Evolutionary conservation across 2,329 filamentous ascomycete species (phyloP), one percentile per base, ranked within the genome.

Genomic region (Drechslerella coelobrocha): DNA sequence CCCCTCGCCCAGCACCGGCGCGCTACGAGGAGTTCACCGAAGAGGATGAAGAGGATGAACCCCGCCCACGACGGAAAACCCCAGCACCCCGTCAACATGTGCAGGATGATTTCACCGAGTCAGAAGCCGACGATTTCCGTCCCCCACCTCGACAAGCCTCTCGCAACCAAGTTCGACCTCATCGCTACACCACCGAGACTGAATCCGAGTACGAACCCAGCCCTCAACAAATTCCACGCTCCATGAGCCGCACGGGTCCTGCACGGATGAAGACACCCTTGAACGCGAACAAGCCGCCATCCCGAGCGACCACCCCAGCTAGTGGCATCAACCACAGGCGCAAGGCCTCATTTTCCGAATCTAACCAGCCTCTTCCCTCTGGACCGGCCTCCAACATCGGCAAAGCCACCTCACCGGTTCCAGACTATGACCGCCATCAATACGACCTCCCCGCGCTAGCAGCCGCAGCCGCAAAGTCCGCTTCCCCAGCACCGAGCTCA

Each of bases 371-470:
- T 29, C 50, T 61, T 9, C 61, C 68, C n/a, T n/a, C 48, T 3
- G 21, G 47, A 1, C 39, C 55, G 3, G 48, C 45, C 10, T 43
- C 55, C 5, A 62, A 59, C 27, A 66, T 66, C 31, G 31, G 48
- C 41, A 72, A 72, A 54, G 54, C 61, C 0, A 50, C 60, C 8
- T 65, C 68, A 9, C 60, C 61, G 21, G 43, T 72, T 19, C 68
- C 68, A 29, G 68, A 72, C 54, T 72, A 72, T 19, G 68, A 72
- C 27, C 60, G 60, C n/a, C 68, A 72, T 14, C 61, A 72, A 39
- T 72, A 72, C 37, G 61, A 72, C 45, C 60, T 72, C 34, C 68
- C 60, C 51, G 60, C 68, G n/a, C 68, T 72, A 17, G 68, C 68
- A 1, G 31, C 60, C 12, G 61, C 61, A 2, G 68, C 68, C 5